A percentile compares a stretch with the other conserved stretches of the same genome.
Evolutionary conservation across 108 stramenopile species (phyloP).

Genomic region (Asterionellopsis glacialis): DNA sequence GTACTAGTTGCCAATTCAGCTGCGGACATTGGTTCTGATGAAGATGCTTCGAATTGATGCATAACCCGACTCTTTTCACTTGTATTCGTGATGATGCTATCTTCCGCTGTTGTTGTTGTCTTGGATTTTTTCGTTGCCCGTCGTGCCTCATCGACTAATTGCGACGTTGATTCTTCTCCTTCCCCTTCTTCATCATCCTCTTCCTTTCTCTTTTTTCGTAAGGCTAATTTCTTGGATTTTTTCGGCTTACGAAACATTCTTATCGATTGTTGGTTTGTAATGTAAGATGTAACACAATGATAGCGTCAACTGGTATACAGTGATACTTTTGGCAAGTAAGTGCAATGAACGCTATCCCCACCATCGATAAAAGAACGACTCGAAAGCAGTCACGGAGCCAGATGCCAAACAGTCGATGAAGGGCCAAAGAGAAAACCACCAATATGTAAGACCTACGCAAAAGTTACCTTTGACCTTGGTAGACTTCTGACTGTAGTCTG

Average conservation of each 20-base stretch:
- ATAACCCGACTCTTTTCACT: conserved; percentile 17
- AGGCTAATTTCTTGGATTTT: conserved; percentile 24
- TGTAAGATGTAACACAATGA: no score
- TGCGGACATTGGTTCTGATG: conserved; percentile 16
- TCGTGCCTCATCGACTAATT: conserved; percentile 44
- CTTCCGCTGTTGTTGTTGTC: conserved; percentile 4
- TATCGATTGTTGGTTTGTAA: no score
- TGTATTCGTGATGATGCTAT: conserved; percentile 1
- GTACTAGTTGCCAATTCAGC: conserved; percentile 50
- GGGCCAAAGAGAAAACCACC: no score
- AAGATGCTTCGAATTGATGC: conserved; percentile 43
- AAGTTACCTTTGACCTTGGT: no score
- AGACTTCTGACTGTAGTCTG: no score
- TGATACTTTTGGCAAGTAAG: no score
- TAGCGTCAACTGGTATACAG: no score
- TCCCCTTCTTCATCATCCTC: conserved; percentile 21
- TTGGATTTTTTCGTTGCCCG: conserved; percentile 20
- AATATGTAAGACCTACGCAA: no score
- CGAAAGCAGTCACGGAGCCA: no score
- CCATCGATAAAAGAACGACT: no score
- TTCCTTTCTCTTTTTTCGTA: conserved; percentile 12
- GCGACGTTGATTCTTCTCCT: conserved; percentile 9
- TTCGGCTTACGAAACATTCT: conserved; percentile 75
- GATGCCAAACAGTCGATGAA: no score
- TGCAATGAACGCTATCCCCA: no score